A percentile compares a stretch with the other conserved stretches of the same genome.
These are phyloP conservation scores for Xylaria intraflava DNA, from an alignment of 495 filamentous ascomycete species.

Conservation along the genomic window DNA sequence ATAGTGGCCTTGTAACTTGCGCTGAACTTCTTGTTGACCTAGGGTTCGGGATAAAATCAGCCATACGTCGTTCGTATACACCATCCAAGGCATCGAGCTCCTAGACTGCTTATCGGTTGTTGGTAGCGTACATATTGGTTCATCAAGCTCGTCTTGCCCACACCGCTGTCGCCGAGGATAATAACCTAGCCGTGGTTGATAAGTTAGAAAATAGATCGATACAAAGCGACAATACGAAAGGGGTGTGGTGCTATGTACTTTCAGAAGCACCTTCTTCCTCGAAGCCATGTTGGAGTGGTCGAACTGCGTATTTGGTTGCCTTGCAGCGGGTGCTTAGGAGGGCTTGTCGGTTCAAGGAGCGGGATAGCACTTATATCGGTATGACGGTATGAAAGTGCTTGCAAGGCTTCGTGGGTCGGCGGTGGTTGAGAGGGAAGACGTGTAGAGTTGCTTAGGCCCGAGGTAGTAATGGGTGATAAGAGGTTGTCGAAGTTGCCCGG, in stretches of 20 bases:
- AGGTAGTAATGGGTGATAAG: neutral
- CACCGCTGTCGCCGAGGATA: slow-evolving; percentile 95
- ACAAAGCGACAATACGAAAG: neutral
- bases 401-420: neutral
- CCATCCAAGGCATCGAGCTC: neutral
- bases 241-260: slow-evolving; percentile 50
- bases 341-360: neutral
- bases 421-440: neutral
- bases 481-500: neutral
- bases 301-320: slow-evolving; percentile 7
- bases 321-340: neutral
- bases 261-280: slow-evolving; percentile 94
- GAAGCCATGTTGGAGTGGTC: slow-evolving; percentile 61
- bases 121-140: slow-evolving; percentile 92
- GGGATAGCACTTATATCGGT: neutral
- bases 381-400: neutral
- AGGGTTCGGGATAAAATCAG: neutral
- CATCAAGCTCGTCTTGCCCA: slow-evolving; percentile 99
- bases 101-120: slow-evolving; percentile 1
- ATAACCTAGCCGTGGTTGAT: slow-evolving; percentile 63
- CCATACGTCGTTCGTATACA: neutral
- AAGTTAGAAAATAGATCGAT: neutral
- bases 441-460: neutral
- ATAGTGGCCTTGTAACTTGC: slow-evolving; percentile 99
- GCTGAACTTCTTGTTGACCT: slow-evolving; percentile 99